Evolutionary conservation across 345 rosid genomes (phyloP), one percentile per base, ranked within the genome.

Genomic region (Aethionema arabicum): DNA sequence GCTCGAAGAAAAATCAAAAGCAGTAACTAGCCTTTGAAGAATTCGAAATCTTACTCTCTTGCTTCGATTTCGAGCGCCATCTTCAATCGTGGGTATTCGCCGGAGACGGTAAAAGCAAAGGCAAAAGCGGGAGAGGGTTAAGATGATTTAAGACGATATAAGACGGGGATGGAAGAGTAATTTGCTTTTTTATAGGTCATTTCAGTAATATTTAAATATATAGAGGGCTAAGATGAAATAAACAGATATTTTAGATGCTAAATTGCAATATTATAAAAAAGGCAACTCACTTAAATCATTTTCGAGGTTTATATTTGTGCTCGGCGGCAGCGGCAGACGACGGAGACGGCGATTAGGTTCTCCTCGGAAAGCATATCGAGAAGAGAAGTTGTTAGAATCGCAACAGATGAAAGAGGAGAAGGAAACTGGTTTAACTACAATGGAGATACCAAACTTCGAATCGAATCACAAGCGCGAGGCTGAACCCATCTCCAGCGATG

Each of bases 51-150:
- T 78, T 74, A 92, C 98, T 92, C 98, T 61, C 95, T 85, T 67
- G 98, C 93, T 75, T 92, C 98, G 77, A 92, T 89, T 82, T 92
- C 98, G 32, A 86, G 75, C 48, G 88, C 79, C 96, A 86, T 91
- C 56, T 54, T 82, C 60, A n/a, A 51, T 43, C 49, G 51, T 29
- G 56, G 6, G 49, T 16, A 29, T 65, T 64, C 38, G 70, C 56
- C 70, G 70, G 70, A 58, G 75, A 48, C 42, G 27, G 63, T 13
- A n/a, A 3, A 16, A 37, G 45, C 7, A 38, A 15, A 3, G 0
- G n/a, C n/a, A 29, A 38, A 36, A 39, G 41, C 9, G 6, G 21
- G 40, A 37, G 40, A 21, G 27, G 27, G 32, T 39, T 35, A 21
- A 14, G 32, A 5, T 11, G 29, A 66, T 31, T 39, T 35, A 21